phyloP scores from a whole-genome alignment of 495 filamentous ascomycete species.

The Apodospora peruviana region DNA sequence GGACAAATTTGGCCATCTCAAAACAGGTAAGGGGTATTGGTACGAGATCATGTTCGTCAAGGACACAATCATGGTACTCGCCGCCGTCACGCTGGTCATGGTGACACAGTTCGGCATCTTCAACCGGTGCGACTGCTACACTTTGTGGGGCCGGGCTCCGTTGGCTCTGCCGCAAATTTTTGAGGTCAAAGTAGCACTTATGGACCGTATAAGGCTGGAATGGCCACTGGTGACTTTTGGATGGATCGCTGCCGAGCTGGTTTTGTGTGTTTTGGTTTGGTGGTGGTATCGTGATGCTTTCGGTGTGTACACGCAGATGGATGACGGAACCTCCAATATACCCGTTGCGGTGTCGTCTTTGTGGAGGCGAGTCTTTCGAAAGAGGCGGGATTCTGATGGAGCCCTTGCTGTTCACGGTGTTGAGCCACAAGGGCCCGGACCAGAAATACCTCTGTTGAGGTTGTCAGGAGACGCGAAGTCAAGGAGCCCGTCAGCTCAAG shows the following conservation, averaged over 20 bases:
- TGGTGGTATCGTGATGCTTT: slow-evolving; percentile 8
- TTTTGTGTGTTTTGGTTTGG: slow-evolving; percentile 2
- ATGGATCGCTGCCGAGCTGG: slow-evolving; percentile 9
- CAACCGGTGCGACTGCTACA: slow-evolving; percentile 14
- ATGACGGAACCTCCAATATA: slow-evolving; percentile 7
- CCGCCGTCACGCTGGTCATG: slow-evolving; percentile 2
- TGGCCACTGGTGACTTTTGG: slow-evolving; percentile 12
- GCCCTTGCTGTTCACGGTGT: no score
- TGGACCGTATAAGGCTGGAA: slow-evolving; percentile 3
- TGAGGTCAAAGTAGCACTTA: slow-evolving; percentile 3
- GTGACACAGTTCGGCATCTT: slow-evolving; percentile 13
- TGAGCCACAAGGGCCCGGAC: no score
- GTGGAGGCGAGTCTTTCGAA: no score
- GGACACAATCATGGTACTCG: slow-evolving; percentile 1
- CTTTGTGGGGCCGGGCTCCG: slow-evolving; percentile 6
- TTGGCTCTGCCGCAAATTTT: slow-evolving; percentile 10
- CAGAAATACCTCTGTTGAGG: no score
- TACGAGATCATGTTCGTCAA: slow-evolving; percentile 8
- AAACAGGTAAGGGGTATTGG: not conserved
- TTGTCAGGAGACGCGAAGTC: no score
- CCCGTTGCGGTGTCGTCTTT: no score
- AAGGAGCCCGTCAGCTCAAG: no score
- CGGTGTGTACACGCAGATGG: slow-evolving; percentile 9
- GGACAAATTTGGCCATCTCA: not conserved
- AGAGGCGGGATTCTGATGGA: no score